Evolutionary conservation across 208 protist genomes (phyloP).

Genomic region (Zelonia costaricensis): DNA sequence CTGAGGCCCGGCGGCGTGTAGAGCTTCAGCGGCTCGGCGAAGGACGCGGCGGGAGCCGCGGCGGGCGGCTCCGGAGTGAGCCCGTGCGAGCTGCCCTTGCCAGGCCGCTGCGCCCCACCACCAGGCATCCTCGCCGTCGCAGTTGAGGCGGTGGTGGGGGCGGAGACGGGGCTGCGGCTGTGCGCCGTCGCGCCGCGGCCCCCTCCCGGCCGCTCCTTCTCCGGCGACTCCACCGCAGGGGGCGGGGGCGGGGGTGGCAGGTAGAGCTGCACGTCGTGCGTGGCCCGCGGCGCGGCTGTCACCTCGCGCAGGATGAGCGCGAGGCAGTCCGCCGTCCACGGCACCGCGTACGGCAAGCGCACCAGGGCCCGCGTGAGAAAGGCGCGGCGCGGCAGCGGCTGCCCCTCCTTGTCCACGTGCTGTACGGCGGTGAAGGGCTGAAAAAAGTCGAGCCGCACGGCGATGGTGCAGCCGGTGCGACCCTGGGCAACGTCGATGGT

Average conservation of each 20-base stretch:
- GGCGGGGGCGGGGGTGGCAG: slow-evolving; percentile 20
- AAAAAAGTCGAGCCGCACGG: slow-evolving; percentile 67
- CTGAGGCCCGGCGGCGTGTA: slow-evolving; percentile 77
- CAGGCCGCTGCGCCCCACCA: slow-evolving; percentile 1
- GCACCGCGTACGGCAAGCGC: slow-evolving; percentile 64
- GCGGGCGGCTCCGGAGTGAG: slow-evolving; percentile 11
- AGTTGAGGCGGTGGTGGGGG: background rate
- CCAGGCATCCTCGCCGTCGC: background rate
- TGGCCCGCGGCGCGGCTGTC: slow-evolving; percentile 21
- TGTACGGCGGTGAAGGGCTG: slow-evolving; percentile 43
- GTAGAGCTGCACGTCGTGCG: slow-evolving; percentile 39
- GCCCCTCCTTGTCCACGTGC: slow-evolving; percentile 61
- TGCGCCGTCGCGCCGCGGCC: background rate
- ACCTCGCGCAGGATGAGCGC: slow-evolving; percentile 42
- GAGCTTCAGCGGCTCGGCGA: slow-evolving; percentile 58
- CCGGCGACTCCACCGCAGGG: slow-evolving; percentile 9
- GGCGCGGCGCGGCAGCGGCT: slow-evolving; percentile 13
- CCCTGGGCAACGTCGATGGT: slow-evolving; percentile 18
- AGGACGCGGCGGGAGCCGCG: slow-evolving; percentile 20
- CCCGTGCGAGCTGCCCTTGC: slow-evolving; percentile 23
- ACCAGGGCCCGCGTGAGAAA: slow-evolving; percentile 74
- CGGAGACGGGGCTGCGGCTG: background rate
- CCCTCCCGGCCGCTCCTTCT: slow-evolving; percentile 10
- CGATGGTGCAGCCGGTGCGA: slow-evolving; percentile 38
- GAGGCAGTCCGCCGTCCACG: slow-evolving; percentile 51